These are phyloP conservation scores for Heracleum sosnowskyi DNA, from an alignment of 129 eudicot species.

Conservation along the genomic window DNA sequence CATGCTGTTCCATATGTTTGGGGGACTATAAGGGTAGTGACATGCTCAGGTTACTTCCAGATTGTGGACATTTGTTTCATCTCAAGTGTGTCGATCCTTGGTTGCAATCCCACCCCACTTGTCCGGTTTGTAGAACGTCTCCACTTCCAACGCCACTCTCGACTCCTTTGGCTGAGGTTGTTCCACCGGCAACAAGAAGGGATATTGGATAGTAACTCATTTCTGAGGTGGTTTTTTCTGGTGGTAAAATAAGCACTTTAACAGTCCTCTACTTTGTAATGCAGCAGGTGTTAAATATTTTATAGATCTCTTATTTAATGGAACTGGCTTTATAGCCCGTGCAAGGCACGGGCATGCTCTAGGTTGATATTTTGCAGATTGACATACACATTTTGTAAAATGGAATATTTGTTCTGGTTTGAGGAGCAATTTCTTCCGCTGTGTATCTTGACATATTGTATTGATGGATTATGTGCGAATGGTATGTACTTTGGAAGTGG, in stretches of 20 bases:
- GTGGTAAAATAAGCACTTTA: background rate
- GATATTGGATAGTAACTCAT: background rate
- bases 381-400: no score
- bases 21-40: conserved; percentile 64
- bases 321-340: no score
- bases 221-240: background rate
- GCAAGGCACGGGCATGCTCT: no score
- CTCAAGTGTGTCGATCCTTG: conserved; percentile 21
- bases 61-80: conserved; percentile 23
- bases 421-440: no score
- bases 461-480: no score
- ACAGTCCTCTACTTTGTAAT: background rate
- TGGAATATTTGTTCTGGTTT: no score
- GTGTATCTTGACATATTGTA: no score
- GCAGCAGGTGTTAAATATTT: background rate
- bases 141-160: background rate
- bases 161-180: conserved; percentile 5
- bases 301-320: background rate
- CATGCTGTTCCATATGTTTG: conserved; percentile 85
- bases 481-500: no score
- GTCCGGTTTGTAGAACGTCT: conserved; percentile 23
- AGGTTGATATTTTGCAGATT: no score
- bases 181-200: conserved; percentile 5
- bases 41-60: conserved; percentile 26
- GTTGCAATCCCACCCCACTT: conserved; percentile 18